phyloP scores from a whole-genome alignment of 2,329 filamentous ascomycete species.

The Cytospora schulzeri region DNA sequence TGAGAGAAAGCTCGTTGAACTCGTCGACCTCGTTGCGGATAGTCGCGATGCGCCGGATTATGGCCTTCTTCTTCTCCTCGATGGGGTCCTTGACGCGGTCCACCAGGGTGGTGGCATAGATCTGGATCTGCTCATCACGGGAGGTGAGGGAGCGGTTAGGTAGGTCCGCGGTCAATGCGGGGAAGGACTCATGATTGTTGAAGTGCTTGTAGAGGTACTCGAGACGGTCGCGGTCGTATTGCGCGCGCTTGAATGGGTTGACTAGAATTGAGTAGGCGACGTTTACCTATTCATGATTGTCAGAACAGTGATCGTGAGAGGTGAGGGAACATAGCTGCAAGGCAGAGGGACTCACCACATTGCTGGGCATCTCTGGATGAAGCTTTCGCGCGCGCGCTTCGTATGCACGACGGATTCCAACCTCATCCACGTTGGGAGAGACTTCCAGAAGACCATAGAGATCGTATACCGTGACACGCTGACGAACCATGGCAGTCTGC shows the following conservation, averaged over 20 bases:
- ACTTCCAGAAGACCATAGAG: conserved; percentile 24
- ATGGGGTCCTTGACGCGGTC: conserved; percentile 17
- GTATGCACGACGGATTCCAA: conserved; percentile 15
- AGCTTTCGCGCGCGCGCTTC: conserved; percentile 12
- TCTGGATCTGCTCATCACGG: conserved; percentile 23
- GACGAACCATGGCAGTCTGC: conserved; percentile 15
- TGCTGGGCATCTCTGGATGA: conserved; percentile 8
- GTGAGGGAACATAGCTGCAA: neutral
- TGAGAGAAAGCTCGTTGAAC: conserved; percentile 17
- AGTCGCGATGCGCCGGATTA: conserved; percentile 7
- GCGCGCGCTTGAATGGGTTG: conserved; percentile 22
- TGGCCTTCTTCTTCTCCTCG: conserved; percentile 17
- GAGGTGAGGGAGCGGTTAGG: neutral
- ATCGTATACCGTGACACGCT: conserved; percentile 20
- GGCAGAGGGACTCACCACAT: neutral
- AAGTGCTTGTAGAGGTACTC: conserved; percentile 24
- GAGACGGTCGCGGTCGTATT: conserved; percentile 27
- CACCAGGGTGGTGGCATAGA: conserved; percentile 18
- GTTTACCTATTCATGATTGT: conserved; percentile 4
- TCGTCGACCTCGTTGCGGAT: conserved; percentile 23
- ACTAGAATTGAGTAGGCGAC: conserved; percentile 18
- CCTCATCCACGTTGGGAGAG: conserved; percentile 18
- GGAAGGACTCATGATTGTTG: conserved; percentile 14
- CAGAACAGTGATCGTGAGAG: neutral
- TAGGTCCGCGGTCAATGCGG: neutral